Base-by-base conservation (phyloP, 1,139 yeast genomes). In the Sugiyamaella xylanicola region DNA sequence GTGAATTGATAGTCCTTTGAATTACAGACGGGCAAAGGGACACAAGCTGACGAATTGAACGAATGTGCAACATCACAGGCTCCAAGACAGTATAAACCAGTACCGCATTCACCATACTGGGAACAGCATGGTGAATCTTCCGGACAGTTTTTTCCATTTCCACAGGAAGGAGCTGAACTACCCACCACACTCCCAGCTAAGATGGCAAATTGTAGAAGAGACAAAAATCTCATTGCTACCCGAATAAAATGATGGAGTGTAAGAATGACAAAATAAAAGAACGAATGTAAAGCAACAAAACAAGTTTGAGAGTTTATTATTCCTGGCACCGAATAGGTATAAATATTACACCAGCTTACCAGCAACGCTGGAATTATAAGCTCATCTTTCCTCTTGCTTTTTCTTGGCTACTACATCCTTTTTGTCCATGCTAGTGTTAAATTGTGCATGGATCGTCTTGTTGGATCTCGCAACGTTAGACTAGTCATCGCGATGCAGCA, bases 21-120 rank as follows among this genome's bases (percentile, higher is more conserved):
- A 55, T 66, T 55, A 61, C 75, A 72, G 15, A 68, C 64, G 16
- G 75, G 75, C 77, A 82, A 76, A 11, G 93, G 90, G 75, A 85
- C 79, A 70, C 96, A 88, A 5, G 93, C 80, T 3, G 80, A 65
- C 56, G 80, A 68, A 66, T 80, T 81, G 72, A 69, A 85, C 0
- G 95, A 87, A 66, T 68, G 80, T 64, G 83, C 74, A 46, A 87
- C 83, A 70, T 87, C 89, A 72, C 96, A 88, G 15, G 95, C 93
- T 48, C 91, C 93, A 49, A 90, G 76, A 75, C 97, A 90, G 69
- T 80, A 77, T 1, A 84, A 75, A 1, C 97, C 97, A 15, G 85
- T 78, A 55, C 96, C 96, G 77, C 97, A 90, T 15, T 74, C 77
- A 36, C 96, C 95, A 65, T 83, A 87, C 63, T 85, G 90, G 19